A percentile compares a stretch with the other conserved stretches of the same genome.
phyloP scores from a whole-genome alignment of 192 early-diverging fungal genomes.

The Jimgerdemannia flammicorona region DNA sequence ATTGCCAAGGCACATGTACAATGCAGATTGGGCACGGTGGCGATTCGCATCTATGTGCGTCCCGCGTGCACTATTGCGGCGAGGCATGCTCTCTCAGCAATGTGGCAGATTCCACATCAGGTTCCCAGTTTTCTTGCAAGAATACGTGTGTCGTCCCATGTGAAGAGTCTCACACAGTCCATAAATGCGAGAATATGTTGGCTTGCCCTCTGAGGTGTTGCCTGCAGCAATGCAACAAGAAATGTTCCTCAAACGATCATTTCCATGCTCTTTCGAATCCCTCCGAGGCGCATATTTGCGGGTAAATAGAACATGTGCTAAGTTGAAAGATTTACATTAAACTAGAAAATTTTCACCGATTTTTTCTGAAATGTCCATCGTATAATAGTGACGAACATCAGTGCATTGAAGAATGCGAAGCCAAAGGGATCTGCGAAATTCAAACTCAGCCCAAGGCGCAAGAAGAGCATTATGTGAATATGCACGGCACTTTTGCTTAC shows the following conservation, averaged over 20 bases:
- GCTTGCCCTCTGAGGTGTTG: conserved; percentile 10
- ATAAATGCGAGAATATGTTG: conserved; percentile 25
- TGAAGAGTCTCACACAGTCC: conserved; percentile 10
- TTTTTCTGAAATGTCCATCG: neutral
- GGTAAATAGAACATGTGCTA: neutral
- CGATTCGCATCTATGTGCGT: conserved; percentile 22
- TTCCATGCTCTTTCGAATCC: neutral
- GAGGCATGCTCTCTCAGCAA: conserved; percentile 23
- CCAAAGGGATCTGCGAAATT: neutral
- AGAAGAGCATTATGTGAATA: conserved; percentile 30
- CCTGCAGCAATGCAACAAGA: conserved; percentile 8
- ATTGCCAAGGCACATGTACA: conserved; percentile 10
- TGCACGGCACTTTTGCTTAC: conserved; percentile 15
- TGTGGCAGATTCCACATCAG: neutral
- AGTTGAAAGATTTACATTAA: neutral
- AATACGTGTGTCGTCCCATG: neutral
- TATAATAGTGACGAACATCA: neutral
- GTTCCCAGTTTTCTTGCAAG: neutral
- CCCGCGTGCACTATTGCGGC: conserved; percentile 26
- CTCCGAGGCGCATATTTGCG: neutral
- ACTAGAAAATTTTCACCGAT: neutral
- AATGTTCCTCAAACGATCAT: neutral
- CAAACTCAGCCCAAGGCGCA: conserved; percentile 1
- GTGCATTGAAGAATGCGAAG: neutral
- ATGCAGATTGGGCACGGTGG: conserved; percentile 15